These are phyloP conservation scores for Galerina marginata DNA, from an alignment of 768 basidiomycete genomes.

Conservation along the genomic window DNA sequence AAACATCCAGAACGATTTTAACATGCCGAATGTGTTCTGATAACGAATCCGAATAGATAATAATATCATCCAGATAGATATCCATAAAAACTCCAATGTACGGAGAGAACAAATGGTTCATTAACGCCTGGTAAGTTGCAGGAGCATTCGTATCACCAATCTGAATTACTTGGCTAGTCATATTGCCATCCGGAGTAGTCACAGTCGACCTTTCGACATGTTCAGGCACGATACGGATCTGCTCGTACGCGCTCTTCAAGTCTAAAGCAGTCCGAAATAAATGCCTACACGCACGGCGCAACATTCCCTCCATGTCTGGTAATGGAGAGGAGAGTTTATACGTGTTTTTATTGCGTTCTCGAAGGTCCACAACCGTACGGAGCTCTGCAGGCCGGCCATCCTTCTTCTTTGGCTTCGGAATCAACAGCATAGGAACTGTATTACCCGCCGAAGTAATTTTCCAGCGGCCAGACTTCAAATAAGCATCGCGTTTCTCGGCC, in stretches of 20 bases:
- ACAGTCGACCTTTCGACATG: constrained; percentile 31
- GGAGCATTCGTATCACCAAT: constrained; percentile 36
- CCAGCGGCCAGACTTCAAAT: constrained; percentile 30
- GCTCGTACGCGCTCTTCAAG: constrained; percentile 42
- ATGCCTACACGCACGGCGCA: constrained; percentile 23
- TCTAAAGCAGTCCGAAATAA: constrained; percentile 35
- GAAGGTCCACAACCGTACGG: constrained; percentile 36
- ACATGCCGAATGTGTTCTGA: constrained; percentile 40
- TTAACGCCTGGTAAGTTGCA: constrained; percentile 48
- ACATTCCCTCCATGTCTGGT: constrained; percentile 31
- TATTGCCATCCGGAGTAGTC: constrained; percentile 48
- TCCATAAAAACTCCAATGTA: constrained; percentile 44
- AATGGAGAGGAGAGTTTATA: constrained; percentile 32
- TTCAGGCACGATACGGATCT: constrained; percentile 33
- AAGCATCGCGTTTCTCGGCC: constrained; percentile 30
- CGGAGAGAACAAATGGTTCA: constrained; percentile 43
- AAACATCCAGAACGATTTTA: constrained; percentile 31
- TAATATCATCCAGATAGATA: constrained; percentile 37
- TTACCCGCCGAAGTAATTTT: constrained; percentile 34
- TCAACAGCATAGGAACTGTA: constrained; percentile 36
- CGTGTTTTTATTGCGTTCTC: constrained; percentile 42
- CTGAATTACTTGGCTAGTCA: constrained; percentile 43
- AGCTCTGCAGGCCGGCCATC: constrained; percentile 7
- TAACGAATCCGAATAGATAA: constrained; percentile 44
- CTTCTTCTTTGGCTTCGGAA: constrained; percentile 23